Evolutionary conservation across 495 filamentous ascomycete species (phyloP).

Genomic region (Hyaloscypha hepaticicola): DNA sequence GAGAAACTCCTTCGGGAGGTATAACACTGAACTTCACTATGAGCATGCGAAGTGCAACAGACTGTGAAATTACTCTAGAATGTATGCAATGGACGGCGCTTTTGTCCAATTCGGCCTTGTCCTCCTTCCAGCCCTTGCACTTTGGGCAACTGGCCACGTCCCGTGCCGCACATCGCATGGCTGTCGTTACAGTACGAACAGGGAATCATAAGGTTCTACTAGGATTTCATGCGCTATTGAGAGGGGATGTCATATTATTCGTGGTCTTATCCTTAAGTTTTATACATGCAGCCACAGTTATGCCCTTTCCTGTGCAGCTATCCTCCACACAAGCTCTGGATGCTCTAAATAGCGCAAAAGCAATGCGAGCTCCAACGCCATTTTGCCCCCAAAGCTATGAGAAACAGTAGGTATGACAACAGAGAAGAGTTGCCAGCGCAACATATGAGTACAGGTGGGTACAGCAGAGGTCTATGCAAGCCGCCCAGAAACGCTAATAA

Average conservation of each 20-base stretch:
- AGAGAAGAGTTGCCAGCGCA: slow-evolving; percentile 33
- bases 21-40: slow-evolving; percentile 8
- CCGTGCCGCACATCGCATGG: not conserved
- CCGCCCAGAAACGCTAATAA: slow-evolving; percentile 27
- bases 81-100: not conserved
- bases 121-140: not conserved
- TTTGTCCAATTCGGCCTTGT: not conserved
- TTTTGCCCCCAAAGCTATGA: slow-evolving; percentile 33
- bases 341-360: slow-evolving; percentile 28
- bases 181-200: not conserved
- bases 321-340: slow-evolving; percentile 24
- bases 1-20: not conserved
- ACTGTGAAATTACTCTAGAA: not conserved
- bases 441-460: slow-evolving; percentile 33
- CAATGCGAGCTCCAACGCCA: slow-evolving; percentile 29
- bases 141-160: not conserved
- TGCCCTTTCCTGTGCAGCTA: slow-evolving; percentile 29
- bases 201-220: not conserved
- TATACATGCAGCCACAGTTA: slow-evolving; percentile 32
- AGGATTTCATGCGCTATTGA: slow-evolving; percentile 12
- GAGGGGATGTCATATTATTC: slow-evolving; percentile 35
- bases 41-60: slow-evolving; percentile 25
- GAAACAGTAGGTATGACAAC: slow-evolving; percentile 31
- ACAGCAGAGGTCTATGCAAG: slow-evolving; percentile 31
- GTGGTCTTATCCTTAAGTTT: slow-evolving; percentile 35